Evolutionary conservation across 2,329 filamentous ascomycete species (phyloP), one percentile per base, ranked within the genome.

Genomic region (Colletotrichum sp.): DNA sequence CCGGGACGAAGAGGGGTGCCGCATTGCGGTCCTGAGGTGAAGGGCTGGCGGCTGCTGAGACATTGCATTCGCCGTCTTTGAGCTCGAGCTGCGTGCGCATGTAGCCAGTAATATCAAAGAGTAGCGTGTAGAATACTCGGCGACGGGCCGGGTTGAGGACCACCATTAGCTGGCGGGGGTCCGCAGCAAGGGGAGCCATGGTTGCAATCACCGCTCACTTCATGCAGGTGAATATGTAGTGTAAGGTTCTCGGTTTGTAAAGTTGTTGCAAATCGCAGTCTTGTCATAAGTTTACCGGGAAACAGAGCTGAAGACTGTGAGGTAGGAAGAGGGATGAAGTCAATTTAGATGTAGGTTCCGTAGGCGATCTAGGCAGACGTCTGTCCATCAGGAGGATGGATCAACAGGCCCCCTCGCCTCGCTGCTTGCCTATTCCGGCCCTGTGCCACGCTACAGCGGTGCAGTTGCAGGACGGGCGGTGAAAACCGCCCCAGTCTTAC

Each of bases 91-190:
- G 87, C 3, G 86, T 85, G 60, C 88, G 87, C 89, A 92, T 92
- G 75, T 88, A 87, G n/a, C 81, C 81, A n/a, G 85, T 87, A 80
- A 92, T 90, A 52, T 90, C 87, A 63, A 85, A 82, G 28, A 90
- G 84, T 24, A 92, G 87, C 64, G 83, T 83, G 72, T 89, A 87
- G 36, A 91, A 86, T 4, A 87, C 89, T 77, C 86, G 87, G 63
- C 90, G 89, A 60, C 88, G 86, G 32, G 88, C 87, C 32, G 85
- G 85, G 78, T 91, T 89, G 55, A 92, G 85, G 30, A 89, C 86
- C 69, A 92, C 87, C 82, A 90, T 86, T 70, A 92, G 82, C 78
- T 90, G 89, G 75, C 89, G 88, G 65, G 90, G 90, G 77, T 91
- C 90, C 44, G 85, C 87, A 71, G 87, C 89, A 67, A 89, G 85